Conservation (phyloP, 306 rosid genomes). For the Datisca glomerata region DNA sequence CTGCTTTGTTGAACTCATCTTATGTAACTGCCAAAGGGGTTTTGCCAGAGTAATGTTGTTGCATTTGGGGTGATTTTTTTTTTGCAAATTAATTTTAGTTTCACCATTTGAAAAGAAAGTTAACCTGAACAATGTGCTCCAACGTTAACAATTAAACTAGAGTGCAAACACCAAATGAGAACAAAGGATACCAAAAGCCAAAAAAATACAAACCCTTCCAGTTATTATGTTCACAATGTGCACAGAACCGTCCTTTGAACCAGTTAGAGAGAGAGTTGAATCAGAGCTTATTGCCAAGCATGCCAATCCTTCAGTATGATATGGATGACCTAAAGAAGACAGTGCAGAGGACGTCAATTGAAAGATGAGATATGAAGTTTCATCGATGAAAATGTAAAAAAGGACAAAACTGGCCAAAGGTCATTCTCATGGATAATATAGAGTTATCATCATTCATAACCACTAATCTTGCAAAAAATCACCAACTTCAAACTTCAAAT, state of each 20-base stretch:
- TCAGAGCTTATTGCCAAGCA: conserved; percentile 67
- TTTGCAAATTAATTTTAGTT: too few relatives aligned
- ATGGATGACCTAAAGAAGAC: conserved; percentile 61
- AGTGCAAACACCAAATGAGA: background rate
- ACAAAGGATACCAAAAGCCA: conserved; percentile 7
- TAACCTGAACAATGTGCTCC: too few relatives aligned
- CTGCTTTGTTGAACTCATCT: too few relatives aligned
- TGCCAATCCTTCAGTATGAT: conserved; percentile 67
- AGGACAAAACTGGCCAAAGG: background rate
- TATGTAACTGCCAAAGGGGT: too few relatives aligned
- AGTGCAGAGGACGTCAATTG: too few relatives aligned
- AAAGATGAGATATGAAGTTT: background rate
- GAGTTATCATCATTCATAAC: too few relatives aligned
- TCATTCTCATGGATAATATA: too few relatives aligned
- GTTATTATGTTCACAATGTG: conserved; percentile 63
- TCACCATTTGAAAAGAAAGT: too few relatives aligned
- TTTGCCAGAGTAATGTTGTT: too few relatives aligned
- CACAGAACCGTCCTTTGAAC: conserved; percentile 75
- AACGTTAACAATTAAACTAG: background rate
- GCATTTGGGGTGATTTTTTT: too few relatives aligned
- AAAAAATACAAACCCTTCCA: conserved; percentile 52
- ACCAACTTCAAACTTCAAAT: too few relatives aligned
- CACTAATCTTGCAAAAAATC: too few relatives aligned
- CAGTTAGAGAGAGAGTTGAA: conserved; percentile 64
- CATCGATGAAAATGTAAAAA: conserved; percentile 2